Conservation (phyloP, 306 rosid genomes). For the Cucumis cinereus region DNA sequence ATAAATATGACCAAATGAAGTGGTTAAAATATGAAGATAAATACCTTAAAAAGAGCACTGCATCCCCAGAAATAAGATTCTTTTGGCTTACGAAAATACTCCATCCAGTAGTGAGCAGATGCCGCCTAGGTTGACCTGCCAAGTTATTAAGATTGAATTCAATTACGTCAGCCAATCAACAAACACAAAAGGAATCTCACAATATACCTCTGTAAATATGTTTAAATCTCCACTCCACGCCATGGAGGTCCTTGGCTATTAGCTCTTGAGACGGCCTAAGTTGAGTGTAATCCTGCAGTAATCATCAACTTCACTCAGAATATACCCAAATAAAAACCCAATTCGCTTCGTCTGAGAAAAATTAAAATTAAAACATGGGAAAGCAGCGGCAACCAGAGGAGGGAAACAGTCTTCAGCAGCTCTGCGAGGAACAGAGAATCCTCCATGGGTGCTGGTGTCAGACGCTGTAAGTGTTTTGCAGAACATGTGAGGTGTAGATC, state of each 20-base stretch:
- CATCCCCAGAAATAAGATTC: slow-evolving; percentile 92
- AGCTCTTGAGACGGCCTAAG: slow-evolving; percentile 97
- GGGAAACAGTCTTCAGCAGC: slow-evolving; percentile 99
- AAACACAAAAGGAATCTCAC: slow-evolving; percentile 7
- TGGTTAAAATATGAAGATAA: neutral
- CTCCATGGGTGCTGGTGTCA: slow-evolving; percentile 95
- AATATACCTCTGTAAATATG: slow-evolving; percentile 81
- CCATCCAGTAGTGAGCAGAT: slow-evolving; percentile 96
- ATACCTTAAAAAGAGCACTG: slow-evolving; percentile 88
- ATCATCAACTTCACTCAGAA: neutral
- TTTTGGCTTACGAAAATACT: slow-evolving; percentile 91
- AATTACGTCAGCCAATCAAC: slow-evolving; percentile 12
- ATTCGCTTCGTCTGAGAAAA: neutral
- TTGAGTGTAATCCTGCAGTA: slow-evolving; percentile 71
- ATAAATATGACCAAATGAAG: neutral
- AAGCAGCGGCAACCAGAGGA: slow-evolving; percentile 47
- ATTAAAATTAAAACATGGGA: slow-evolving; percentile 6
- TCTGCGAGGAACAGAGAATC: slow-evolving; percentile 94
- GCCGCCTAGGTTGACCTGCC: slow-evolving; percentile 98
- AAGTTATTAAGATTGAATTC: slow-evolving; percentile 16
- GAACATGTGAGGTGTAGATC: slow-evolving; percentile 92
- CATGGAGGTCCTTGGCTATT: slow-evolving; percentile 88
- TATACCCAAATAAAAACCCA: neutral
- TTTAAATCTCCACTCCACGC: slow-evolving; percentile 83
- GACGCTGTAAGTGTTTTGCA: slow-evolving; percentile 98